phyloP scores from a whole-genome alignment of 2,329 filamentous ascomycete species.

The Metarhizium anisopliae region DNA sequence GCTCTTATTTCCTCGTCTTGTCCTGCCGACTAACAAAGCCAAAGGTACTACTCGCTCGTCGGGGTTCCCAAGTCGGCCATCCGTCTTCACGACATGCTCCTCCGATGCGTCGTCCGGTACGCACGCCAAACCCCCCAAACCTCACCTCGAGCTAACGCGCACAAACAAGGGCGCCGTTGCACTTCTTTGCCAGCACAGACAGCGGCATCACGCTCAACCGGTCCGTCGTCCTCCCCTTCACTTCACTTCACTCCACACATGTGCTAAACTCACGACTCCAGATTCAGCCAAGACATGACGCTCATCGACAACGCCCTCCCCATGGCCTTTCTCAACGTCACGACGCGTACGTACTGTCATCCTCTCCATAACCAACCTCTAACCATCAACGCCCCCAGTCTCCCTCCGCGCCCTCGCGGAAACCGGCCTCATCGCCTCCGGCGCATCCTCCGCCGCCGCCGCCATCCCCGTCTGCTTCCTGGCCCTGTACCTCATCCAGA shows the following conservation, averaged over 20 bases:
- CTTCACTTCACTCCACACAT: background rate
- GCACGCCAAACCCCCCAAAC: background rate
- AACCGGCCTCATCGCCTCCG: conserved; percentile 15
- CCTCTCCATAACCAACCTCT: too few relatives aligned
- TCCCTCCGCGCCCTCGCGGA: conserved; percentile 15
- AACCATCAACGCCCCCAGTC: background rate
- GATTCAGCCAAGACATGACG: conserved; percentile 33
- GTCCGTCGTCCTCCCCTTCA: background rate
- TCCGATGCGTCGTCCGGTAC: conserved; percentile 12
- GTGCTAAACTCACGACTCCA: background rate
- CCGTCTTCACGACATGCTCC: conserved; percentile 12
- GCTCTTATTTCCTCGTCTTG: fast-evolving
- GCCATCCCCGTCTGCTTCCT: conserved; percentile 32
- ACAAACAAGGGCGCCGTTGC: conserved; percentile 21
- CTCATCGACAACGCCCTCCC: conserved; percentile 23
- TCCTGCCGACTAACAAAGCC: background rate
- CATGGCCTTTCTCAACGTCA: conserved; percentile 19
- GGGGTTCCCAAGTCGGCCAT: conserved; percentile 15
- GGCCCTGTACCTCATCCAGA: conserved; percentile 34
- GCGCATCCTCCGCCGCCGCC: conserved; percentile 22
- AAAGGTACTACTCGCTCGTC: conserved; percentile 16
- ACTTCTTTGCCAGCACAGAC: conserved; percentile 32
- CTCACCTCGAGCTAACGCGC: too few relatives aligned
- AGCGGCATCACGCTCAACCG: conserved; percentile 31
- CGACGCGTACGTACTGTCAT: conserved; percentile 18